Conservation (phyloP, 169 alveolate genomes). For the Eimeria sp. region DNA sequence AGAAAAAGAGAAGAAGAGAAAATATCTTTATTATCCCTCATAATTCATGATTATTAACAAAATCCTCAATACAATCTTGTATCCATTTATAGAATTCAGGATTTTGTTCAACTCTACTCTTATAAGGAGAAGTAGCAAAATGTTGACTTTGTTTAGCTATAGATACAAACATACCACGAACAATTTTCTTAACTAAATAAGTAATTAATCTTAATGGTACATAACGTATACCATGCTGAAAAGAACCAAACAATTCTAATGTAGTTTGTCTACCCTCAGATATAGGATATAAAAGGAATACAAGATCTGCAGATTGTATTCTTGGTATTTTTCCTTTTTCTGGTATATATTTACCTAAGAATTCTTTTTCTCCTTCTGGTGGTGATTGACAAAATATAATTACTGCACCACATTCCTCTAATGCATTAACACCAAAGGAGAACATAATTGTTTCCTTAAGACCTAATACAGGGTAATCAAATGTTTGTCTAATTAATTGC, state of each 20-base stretch:
- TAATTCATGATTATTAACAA: no score
- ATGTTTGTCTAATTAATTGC: conserved; percentile 85
- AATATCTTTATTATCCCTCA: no score
- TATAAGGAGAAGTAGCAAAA: conserved; percentile 81
- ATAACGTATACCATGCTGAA: conserved; percentile 85
- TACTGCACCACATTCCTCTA: conserved; percentile 88
- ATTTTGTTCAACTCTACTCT: conserved; percentile 75
- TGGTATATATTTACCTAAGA: conserved; percentile 36
- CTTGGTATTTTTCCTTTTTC: conserved; percentile 84
- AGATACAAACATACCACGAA: conserved; percentile 85
- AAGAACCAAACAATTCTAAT: conserved; percentile 85
- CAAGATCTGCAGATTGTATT: conserved; percentile 85
- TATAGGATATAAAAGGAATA: conserved; percentile 85
- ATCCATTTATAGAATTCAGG: conserved; percentile 87
- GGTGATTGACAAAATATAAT: conserved; percentile 86
- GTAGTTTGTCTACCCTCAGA: conserved; percentile 85
- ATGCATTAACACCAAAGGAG: conserved; percentile 86
- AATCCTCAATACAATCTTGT: conserved; percentile 46
- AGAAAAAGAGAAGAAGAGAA: neutral
- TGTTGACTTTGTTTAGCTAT: conserved; percentile 85
- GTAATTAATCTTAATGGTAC: conserved; percentile 86
- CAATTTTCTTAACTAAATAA: conserved; percentile 85
- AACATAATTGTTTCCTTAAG: conserved; percentile 86
- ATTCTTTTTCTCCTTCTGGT: conserved; percentile 83
- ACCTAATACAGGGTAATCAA: conserved; percentile 88